Percentiles rank a stretch among this genome's conserved stretches.
These are phyloP conservation scores for Penicillium decumbens DNA, from an alignment of 2,329 filamentous ascomycete genomes.

Conservation along the genomic window DNA sequence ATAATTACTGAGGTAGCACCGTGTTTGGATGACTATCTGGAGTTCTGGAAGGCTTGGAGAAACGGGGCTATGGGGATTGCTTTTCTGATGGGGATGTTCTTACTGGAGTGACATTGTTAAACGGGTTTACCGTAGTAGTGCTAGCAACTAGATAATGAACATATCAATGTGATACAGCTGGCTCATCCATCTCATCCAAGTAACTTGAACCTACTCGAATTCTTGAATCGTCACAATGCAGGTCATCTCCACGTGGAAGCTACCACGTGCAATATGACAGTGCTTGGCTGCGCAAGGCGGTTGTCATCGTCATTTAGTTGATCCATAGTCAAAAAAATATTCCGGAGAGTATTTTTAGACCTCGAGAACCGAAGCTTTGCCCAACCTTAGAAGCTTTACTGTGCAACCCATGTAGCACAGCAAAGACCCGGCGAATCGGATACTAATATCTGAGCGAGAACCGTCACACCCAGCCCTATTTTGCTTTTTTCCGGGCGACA, in stretches of 20 bases:
- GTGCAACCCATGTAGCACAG: neutral
- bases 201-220: neutral
- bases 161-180: slow-evolving; percentile 9
- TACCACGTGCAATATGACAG: slow-evolving; percentile 1
- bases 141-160: slow-evolving; percentile 21
- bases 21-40: slow-evolving; percentile 15
- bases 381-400: neutral
- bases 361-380: neutral
- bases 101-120: slow-evolving; percentile 8
- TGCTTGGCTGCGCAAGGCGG: neutral
- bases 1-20: slow-evolving; percentile 14
- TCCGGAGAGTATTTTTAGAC: neutral
- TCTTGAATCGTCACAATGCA: neutral
- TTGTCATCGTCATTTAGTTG: neutral
- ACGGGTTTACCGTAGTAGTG: slow-evolving; percentile 6
- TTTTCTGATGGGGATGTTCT: slow-evolving; percentile 10
- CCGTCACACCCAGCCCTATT: neutral
- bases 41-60: slow-evolving; percentile 17
- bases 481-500: neutral
- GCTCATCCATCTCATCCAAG: neutral
- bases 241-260: neutral
- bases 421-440: neutral
- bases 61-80: slow-evolving; percentile 10
- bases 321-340: neutral
- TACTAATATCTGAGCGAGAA: neutral